Evolutionary conservation across 805 yeast genomes (phyloP).

Genomic region (Metschnikowia cubensis): DNA sequence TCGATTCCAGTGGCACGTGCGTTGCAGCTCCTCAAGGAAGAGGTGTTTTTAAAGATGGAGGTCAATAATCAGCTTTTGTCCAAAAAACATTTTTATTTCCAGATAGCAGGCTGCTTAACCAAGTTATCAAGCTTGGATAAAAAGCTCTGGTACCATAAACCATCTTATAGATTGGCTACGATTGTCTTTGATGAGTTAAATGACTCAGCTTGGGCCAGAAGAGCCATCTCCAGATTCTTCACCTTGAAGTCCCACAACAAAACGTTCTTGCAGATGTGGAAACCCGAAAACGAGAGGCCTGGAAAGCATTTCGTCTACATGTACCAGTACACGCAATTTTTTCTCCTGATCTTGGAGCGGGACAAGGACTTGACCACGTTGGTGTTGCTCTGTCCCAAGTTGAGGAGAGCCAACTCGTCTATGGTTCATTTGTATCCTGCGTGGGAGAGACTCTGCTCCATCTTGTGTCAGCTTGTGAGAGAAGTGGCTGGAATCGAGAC

Average conservation of each 20-base stretch:
- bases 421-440: conserved; percentile 62
- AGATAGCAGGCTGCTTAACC: conserved; percentile 44
- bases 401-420: conserved; percentile 74
- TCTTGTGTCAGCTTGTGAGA: conserved; percentile 51
- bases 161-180: conserved; percentile 66
- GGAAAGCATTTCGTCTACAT: conserved; percentile 88
- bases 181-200: conserved; percentile 53
- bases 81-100: conserved; percentile 30
- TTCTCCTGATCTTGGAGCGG: conserved; percentile 50
- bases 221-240: conserved; percentile 61
- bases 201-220: conserved; percentile 52
- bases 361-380: conserved; percentile 57
- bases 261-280: conserved; percentile 83
- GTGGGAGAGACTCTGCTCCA: conserved; percentile 61
- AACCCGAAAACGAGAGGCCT: conserved; percentile 85
- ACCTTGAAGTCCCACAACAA: conserved; percentile 65
- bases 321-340: conserved; percentile 62
- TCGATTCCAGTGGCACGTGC: conserved; percentile 34
- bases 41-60: conserved; percentile 21
- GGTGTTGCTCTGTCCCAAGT: conserved; percentile 58
- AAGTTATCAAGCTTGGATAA: conserved; percentile 59
- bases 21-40: conserved; percentile 36
- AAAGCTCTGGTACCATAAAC: conserved; percentile 89
- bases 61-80: conserved; percentile 9
- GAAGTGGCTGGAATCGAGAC: conserved; percentile 39